Percentiles rank a stretch among this genome's conserved stretches.
Conservation (phyloP, 2,329 filamentous ascomycete genomes). For the Pyrenophora tritici-repentis region DNA sequence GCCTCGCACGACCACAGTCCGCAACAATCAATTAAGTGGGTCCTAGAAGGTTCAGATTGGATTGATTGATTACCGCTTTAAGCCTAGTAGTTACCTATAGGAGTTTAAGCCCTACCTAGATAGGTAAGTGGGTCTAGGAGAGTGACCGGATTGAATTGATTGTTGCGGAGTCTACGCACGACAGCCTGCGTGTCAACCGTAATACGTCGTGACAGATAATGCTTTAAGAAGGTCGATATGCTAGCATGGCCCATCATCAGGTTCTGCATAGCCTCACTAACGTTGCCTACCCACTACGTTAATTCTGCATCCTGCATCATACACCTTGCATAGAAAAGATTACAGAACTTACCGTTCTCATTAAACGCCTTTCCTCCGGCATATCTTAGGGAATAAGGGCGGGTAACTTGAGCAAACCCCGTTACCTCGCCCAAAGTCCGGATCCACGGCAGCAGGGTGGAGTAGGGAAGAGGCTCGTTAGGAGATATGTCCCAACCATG, state of each 20-base stretch:
- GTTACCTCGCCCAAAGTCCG: slow-evolving; percentile 40
- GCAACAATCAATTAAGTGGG: no score
- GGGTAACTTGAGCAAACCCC: slow-evolving; percentile 19
- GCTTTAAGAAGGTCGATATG: slow-evolving; percentile 1
- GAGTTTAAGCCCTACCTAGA: no score
- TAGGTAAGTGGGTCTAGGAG: no score
- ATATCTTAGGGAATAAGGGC: slow-evolving; percentile 46
- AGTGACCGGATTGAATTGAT: no score
- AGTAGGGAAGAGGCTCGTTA: slow-evolving; percentile 29
- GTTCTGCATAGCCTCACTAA: slow-evolving; percentile 40
- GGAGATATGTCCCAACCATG: slow-evolving; percentile 32
- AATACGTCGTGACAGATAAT: slow-evolving; percentile 18
- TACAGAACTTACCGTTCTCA: slow-evolving; percentile 42
- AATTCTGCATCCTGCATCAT: slow-evolving; percentile 3
- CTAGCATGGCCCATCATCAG: slow-evolving; percentile 33
- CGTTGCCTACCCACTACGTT: slow-evolving; percentile 20
- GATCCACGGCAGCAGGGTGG: slow-evolving; percentile 35
- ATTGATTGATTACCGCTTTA: no score
- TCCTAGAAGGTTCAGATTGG: no score
- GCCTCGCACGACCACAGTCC: no score
- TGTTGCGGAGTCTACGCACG: no score
- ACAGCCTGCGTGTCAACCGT: slow-evolving; percentile 22
- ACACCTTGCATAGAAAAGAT: neutral
- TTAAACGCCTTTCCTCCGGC: slow-evolving; percentile 47
- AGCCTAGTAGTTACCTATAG: no score